Evolutionary conservation across 306 rosid species (phyloP).

Genomic region (Psophocarpus tetragonolobus): DNA sequence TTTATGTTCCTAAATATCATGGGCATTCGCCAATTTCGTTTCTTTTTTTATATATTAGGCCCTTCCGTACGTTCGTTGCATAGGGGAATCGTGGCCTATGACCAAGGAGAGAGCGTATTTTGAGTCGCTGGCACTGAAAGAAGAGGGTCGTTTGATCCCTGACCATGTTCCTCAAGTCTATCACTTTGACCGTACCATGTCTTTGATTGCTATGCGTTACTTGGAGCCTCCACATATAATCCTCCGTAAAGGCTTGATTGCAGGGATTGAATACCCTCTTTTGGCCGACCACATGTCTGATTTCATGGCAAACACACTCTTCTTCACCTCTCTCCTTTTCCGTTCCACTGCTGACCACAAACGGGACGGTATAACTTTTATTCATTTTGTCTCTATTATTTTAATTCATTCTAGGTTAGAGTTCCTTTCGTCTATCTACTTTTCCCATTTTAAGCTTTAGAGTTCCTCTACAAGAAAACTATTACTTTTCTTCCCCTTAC

Average conservation of each 20-base stretch:
- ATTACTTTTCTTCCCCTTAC: background rate
- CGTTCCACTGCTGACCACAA: slow-evolving; percentile 77
- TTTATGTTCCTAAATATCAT: background rate
- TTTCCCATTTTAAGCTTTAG: background rate
- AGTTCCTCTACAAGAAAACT: background rate
- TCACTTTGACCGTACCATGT: slow-evolving; percentile 86
- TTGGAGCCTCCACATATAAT: slow-evolving; percentile 92
- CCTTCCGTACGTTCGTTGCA: slow-evolving; percentile 77
- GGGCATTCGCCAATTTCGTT: slow-evolving; percentile 17
- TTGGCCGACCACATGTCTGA: slow-evolving; percentile 74
- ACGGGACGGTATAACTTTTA: slow-evolving; percentile 55
- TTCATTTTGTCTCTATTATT: background rate
- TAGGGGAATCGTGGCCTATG: slow-evolving; percentile 98
- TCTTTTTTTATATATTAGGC: slow-evolving; percentile 59
- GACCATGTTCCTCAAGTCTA: slow-evolving; percentile 78
- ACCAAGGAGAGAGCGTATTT: slow-evolving; percentile 90
- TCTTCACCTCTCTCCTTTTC: slow-evolving; percentile 74
- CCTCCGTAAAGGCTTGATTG: slow-evolving; percentile 84
- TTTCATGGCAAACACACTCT: slow-evolving; percentile 79
- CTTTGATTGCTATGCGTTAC: slow-evolving; percentile 87
- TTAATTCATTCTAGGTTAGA: background rate
- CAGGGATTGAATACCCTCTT: slow-evolving; percentile 76
- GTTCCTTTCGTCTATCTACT: background rate
- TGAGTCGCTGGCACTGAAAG: slow-evolving; percentile 63
- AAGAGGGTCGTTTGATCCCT: slow-evolving; percentile 51